Base-by-base conservation (phyloP, 805 yeast species). In the Candida taoyuanica region DNA sequence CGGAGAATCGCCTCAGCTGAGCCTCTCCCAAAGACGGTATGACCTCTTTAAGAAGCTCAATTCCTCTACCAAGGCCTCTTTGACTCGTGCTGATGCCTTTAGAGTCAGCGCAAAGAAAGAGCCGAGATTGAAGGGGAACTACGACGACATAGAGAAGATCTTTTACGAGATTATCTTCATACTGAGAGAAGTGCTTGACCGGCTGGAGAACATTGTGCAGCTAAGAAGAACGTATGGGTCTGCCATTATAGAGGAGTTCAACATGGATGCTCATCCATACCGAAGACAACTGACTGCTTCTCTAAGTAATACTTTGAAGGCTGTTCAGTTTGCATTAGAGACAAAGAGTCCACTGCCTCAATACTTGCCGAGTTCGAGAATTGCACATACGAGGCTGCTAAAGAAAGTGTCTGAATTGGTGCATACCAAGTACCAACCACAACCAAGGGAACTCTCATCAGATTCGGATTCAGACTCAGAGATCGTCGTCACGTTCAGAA, bases 311-410 rank as follows among this genome's bases (percentile, higher is more conserved):
- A 39, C 60, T 4, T 49, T 71, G 49, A 59, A 73, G 28, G 67
- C 72, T 7, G 56, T 71, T 12, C 68, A 68, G 39, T 64, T 62
- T 27, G 72, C 76, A 0, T 49, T 71, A n/a, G 33, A 51, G 6
- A 68, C 60, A 30, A 72, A 71, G 42, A 51, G 64, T 1, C 77
- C 78, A 2, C 39, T 73, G 19, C 78, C 78, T 2, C 77, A 71
- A 43, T 71, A 60, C 47, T 38, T 73, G 15, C 77, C 78, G 2
- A 70, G 76, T 48, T 62, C 73, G 2, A 60, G 71, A 44, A 60
- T 70, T 30, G 65, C 77, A 1, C 77, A 73, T 29, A 50, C 68
- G 36, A 61, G 76, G 36, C 45, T 72, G 15, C 62, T 73, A 6
- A 63, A 64, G 36, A 64, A 65, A 40, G 73, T 71, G 1, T 54